Base-by-base conservation (phyloP, 1,139 yeast genomes). In the Blastobotrys illinoisensis region DNA sequence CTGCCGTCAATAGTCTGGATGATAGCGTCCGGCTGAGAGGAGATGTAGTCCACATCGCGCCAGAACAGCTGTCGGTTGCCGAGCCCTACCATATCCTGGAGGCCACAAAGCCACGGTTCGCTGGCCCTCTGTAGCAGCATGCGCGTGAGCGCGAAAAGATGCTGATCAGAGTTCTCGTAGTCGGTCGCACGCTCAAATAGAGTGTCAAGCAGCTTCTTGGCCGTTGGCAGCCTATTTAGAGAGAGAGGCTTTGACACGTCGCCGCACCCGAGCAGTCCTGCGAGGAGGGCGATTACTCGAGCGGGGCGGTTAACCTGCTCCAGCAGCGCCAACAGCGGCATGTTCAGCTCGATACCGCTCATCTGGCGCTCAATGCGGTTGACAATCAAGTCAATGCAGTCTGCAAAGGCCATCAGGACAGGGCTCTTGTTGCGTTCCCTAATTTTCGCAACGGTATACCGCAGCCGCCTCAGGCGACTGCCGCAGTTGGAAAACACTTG, bases 211-310 rank as follows among this genome's bases (percentile, higher is more conserved):
- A 69, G 57, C 11, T 51, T 56, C 45, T 56, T 54, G 0, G 70
- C 58, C 9, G 56, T 9, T 0, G 72, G 72, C 7, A 69, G 55
- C 9, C 61, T 45, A 11, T 58, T 56, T 16, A 69, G 56, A 6
- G 54, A 50, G 2, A 67, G 61, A 1, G 62, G 54, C n/a, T 45
- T 40, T 1, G 57, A 24, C 16, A 67, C 49, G 49, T 69, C 66
- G 4, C 61, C 64, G 51, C 73, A 69, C 1, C 72, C 73, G 14
- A 69, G 56, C 6, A 69, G 57, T 21, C 62, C 55, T 6, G 71
- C 63, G 13, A 68, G 58, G 40, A 59, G 56, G 9, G 58, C 55
- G 2, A 64, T 58, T 18, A 64, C 54, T 5, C 54, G 52, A 44
- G 58, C 57, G 1, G 66, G 64, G 21, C 48, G 52, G 19, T 55